Evolutionary conservation across 2,329 filamentous ascomycete genomes (phyloP).

Genomic region (Cladosporium sp.): DNA sequence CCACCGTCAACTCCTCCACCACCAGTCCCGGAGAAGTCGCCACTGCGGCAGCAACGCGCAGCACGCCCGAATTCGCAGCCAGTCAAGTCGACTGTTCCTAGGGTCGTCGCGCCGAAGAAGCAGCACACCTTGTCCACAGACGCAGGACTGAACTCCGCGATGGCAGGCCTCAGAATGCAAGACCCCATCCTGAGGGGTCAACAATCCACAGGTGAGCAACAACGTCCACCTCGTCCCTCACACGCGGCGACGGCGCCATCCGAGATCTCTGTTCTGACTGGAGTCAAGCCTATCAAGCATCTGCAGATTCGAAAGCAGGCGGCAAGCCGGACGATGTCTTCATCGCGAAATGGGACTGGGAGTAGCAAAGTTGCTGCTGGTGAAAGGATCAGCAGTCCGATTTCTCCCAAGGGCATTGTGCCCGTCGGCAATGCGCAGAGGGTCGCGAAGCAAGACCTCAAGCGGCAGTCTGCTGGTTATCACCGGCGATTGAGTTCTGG

Average conservation of each 20-base stretch:
- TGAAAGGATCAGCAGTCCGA: neutral
- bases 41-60: conserved; percentile 1
- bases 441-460: conserved; percentile 1
- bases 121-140: conserved; percentile 10
- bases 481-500: conserved; percentile 2
- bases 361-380: neutral
- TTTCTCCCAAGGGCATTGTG: neutral
- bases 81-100: neutral
- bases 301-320: conserved; percentile 8
- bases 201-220: conserved; percentile 11
- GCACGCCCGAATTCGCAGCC: conserved; percentile 3
- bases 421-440: neutral
- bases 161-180: conserved; percentile 12
- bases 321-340: conserved; percentile 6
- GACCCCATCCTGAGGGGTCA: conserved; percentile 5
- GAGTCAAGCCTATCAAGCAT: conserved; percentile 9
- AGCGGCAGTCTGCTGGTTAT: neutral
- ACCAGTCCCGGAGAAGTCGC: conserved; percentile 18
- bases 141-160: neutral
- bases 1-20: conserved; percentile 15
- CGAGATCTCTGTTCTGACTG: conserved; percentile 8
- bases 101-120: neutral
- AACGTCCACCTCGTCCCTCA: conserved; percentile 6
- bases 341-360: conserved; percentile 14
- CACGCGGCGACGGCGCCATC: conserved; percentile 3